Evolutionary conservation across 768 basidiomycete genomes (phyloP).

Genomic region (Holtermannia corniformis): DNA sequence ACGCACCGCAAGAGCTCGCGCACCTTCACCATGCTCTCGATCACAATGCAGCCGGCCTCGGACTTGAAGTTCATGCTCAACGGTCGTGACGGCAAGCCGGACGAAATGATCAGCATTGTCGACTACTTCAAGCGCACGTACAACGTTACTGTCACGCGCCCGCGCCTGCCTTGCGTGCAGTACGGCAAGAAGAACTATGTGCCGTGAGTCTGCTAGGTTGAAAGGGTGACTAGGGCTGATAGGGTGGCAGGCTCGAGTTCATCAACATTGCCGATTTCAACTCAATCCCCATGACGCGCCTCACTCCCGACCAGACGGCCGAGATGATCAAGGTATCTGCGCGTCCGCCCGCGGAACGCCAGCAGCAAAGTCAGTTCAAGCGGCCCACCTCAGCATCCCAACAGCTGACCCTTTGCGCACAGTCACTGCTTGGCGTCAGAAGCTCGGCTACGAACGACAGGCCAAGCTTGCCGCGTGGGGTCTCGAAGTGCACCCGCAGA

Average conservation of each 20-base stretch:
- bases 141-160: conserved; percentile 19
- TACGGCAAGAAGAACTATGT: conserved; percentile 38
- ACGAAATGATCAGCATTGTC: conserved; percentile 19
- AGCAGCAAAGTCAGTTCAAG: background rate
- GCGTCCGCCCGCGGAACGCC: background rate
- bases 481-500: conserved; percentile 23
- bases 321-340: conserved; percentile 39
- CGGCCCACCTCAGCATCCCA: no score
- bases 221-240: no score
- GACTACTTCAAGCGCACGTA: conserved; percentile 31
- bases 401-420: no score
- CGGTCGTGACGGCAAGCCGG: conserved; percentile 21
- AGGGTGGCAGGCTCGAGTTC: no score
- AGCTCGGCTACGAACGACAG: conserved; percentile 27
- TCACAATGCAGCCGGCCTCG: conserved; percentile 25
- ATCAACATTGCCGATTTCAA: conserved; percentile 35
- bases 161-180: conserved; percentile 35
- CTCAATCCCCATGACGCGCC: conserved; percentile 31
- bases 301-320: conserved; percentile 32
- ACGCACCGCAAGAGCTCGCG: conserved; percentile 26
- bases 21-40: conserved; percentile 27
- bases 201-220: no score
- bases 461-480: conserved; percentile 37
- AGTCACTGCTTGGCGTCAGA: conserved; percentile 31
- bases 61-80: conserved; percentile 30